Evolutionary conservation across 1,284 basidiomycete species (phyloP), one percentile per base, ranked within the genome.

Genomic region (Takashimella tepidaria): DNA sequence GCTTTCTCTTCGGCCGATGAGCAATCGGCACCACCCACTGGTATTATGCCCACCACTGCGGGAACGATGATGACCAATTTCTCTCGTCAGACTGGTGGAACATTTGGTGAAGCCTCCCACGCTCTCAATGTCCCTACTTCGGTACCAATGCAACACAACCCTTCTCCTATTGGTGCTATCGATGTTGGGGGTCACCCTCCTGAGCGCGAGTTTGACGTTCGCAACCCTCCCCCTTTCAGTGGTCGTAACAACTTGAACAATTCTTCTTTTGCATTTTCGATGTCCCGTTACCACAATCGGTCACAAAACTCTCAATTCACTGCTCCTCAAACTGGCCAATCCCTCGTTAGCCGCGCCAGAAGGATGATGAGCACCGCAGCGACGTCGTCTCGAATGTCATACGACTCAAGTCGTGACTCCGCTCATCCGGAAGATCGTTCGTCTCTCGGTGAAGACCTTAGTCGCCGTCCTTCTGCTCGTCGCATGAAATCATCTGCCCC

Each of bases 201-300:
- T 1, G 59, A 67, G 42, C 37, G 60, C 5, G 41, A 43, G 2
- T 70, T 67, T 49, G 67, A 71, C 48, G 47, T 26, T 12, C 22
- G 8, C 16, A 62, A 61, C 52, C 67, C 60, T 4, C 68, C 65
- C 12, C 65, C 64, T 1, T 67, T 69, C 52, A 66, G 60, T 31
- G 70, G 69, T 11, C 50, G 61, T 3, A 50, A 64, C 45, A 73
- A 73, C 46, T 59, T 61, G 16, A 73, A 73, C 62, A 73, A 70
- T 46, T 60, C 60, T 0, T 55, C 63, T 2, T 72, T 70, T 48
- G 67, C 67, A 6, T 68, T 61, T 45, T 55, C 57, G 8, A 61
- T 64, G 21, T 19, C 13, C 16, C n/a, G n/a, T n/a, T n/a, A n/a
- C n/a, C 46, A 20, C 3, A 23, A 26, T 27, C 24, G 46, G 16